Percentiles rank a stretch among this genome's conserved stretches.
Conservation (phyloP, 495 filamentous ascomycete species). For the Sabuloglossum arenarium region DNA sequence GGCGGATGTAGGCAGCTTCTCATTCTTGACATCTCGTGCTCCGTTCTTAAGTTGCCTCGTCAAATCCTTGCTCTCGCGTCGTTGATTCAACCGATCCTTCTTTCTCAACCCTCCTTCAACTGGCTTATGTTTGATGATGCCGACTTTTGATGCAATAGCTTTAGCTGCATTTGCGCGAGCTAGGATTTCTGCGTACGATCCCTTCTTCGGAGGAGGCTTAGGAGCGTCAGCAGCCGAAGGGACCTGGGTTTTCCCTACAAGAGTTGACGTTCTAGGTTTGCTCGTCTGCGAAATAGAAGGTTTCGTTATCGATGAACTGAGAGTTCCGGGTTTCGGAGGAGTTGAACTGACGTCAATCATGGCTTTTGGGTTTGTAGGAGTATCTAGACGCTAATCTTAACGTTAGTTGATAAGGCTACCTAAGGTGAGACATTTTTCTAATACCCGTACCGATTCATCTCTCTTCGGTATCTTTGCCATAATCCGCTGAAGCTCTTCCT, state of each 20-base stretch:
- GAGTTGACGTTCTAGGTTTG: neutral
- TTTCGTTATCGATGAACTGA: neutral
- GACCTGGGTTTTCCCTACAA: neutral
- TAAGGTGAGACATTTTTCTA: neutral
- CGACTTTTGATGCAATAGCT: constrained; percentile 14
- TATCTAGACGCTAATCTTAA: neutral
- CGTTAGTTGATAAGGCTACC: neutral
- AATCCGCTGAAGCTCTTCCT: neutral
- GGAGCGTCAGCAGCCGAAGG: constrained; percentile 11
- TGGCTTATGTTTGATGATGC: constrained; percentile 24
- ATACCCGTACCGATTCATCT: neutral
- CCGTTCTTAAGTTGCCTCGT: neutral
- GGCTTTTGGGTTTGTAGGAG: neutral
- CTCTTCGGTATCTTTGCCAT: constrained; percentile 4
- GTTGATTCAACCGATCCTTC: constrained; percentile 16
- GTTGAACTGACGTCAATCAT: neutral
- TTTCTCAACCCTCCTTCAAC: constrained; percentile 11
- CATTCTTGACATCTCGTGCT: constrained; percentile 3
- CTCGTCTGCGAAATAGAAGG: neutral
- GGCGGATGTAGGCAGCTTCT: neutral
- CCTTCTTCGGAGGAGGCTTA: constrained; percentile 32
- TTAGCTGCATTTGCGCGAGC: constrained; percentile 37
- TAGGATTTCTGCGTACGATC: constrained; percentile 48
- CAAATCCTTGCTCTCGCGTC: constrained; percentile 9
- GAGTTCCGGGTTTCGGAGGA: neutral